Base-by-base conservation (phyloP, 139 green algal genomes). In the Picochlorum sp. region DNA sequence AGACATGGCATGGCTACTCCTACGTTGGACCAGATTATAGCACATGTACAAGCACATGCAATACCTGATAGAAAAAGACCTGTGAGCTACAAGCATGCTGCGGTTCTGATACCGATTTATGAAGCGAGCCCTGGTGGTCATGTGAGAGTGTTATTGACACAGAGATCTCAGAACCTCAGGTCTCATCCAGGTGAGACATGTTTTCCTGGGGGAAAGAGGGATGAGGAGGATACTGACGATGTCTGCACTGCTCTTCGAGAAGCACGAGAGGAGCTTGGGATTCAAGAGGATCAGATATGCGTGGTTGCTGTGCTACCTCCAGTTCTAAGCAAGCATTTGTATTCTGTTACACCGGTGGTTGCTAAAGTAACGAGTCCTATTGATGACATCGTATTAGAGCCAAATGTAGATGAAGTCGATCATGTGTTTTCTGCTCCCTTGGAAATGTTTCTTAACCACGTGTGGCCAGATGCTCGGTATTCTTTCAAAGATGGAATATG, bases 141-240 rank as follows among this genome's bases (percentile, higher is more conserved):
- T 10, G 60, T 81, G 44, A 66, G 67, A 4, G 80, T 90, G 6
- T 65, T 86, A 49, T 75, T 90, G 2, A 90, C 83, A 11, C 56
- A 62, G 56, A 45, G 56, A 47, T 28, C 15, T 6, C 21, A 14
- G 9, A 62, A 49, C 15, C 30, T 62, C 9, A 45, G n/a, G 10
- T 59, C 15, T 26, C 62, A 58, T 69, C 37, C 69, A 75, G 80
- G 80, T 10, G 84, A 92, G 72, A 81, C 90, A 2, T 86, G 78
- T 58, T 74, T 90, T n/a, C 85, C 86, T 2, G 86, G 86, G 4
- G 86, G 86, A 26, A 92, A 89, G 65, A 64, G 78, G 0, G 86
- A 92, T 45, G 49, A 60, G 0, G 68, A 18, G 2, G 86, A 92
- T 49, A n/a, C 16, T 1, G 65, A 81, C 56, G 79, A 92, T 59